A percentile compares a stretch with the other conserved stretches of the same genome.
phyloP scores from a whole-genome alignment of 129 eudicot species.

The Apium graveolens region DNA sequence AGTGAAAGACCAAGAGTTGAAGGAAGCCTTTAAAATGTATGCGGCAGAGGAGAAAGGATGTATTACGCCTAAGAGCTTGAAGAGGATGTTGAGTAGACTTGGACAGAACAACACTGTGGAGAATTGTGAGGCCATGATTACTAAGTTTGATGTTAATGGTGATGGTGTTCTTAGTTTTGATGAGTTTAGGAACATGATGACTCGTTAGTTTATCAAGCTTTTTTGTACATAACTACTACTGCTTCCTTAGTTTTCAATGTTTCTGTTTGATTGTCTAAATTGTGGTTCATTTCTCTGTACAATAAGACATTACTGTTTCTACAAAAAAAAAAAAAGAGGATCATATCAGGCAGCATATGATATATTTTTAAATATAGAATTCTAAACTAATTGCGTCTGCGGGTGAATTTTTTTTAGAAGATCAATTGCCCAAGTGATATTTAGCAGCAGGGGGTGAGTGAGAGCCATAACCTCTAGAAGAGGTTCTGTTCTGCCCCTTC shows the following conservation, averaged over 20 bases:
- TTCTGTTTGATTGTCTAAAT: not conserved
- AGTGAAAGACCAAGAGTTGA: not conserved
- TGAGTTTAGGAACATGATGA: slow-evolving; percentile 7
- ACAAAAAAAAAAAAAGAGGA: no score
- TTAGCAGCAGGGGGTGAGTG: no score
- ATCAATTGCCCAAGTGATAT: no score
- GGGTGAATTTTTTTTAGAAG: no score
- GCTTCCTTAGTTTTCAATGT: not conserved
- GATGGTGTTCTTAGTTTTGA: slow-evolving; percentile 7
- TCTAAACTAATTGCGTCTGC: not conserved
- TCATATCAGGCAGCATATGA: no score
- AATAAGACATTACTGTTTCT: not conserved
- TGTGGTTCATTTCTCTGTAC: not conserved
- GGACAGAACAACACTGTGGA: not conserved
- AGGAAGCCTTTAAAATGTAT: slow-evolving; percentile 4
- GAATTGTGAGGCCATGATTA: slow-evolving; percentile 3
- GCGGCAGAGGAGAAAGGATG: not conserved
- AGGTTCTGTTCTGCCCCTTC: no score
- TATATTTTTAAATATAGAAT: no score
- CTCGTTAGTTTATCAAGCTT: not conserved
- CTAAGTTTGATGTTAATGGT: slow-evolving; percentile 5
- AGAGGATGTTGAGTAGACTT: slow-evolving; percentile 6
- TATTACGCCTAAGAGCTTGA: slow-evolving; percentile 5
- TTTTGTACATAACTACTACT: not conserved
- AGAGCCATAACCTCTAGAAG: no score